Evolutionary conservation across 2,329 filamentous ascomycete genomes (phyloP), one percentile per base, ranked within the genome.

Genomic region (Aspergillus aculeatinus): DNA sequence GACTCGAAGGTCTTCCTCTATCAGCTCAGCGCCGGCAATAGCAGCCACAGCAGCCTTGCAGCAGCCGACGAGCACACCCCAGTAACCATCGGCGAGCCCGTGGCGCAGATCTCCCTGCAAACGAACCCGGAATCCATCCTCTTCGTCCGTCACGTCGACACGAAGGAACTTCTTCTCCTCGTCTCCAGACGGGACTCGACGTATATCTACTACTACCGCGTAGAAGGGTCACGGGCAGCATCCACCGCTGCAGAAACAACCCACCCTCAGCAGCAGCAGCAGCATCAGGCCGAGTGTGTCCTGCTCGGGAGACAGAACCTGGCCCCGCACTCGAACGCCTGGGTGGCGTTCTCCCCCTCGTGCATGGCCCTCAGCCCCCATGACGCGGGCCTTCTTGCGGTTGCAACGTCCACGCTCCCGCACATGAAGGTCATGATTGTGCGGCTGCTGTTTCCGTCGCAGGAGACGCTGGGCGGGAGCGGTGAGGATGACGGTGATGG

Each of bases 361-460:
- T 81, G 81, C 49, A 75, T 89, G 21, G 81, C 83, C 9, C 68
- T 84, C 1, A 84, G 79, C 59, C 86, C 86, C 0, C 79, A 75
- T 2, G 82, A 88, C 65, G 74, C 82, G 1, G 77, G 77, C 4
- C 68, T 88, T 1, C 64, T 87, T 1, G 86, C 86, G 1, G 79
- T 88, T 6, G 85, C 84, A 11, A 87, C 86, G 0, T 86, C 83
- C 2, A 80, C 83, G 1, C 77, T 85, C 1, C 86, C 86, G 2
- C 81, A 86, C 63, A 84, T 88, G 82, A 88, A 87, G 66, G 72
- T 88, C 4, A 78, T 88, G 29, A 79, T 88, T 42, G 81, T 85
- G 49, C 81, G 82, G 10, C 75, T 87, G 10, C 72, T 87, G 12
- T 78, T 87, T 55, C 85, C 85, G 10, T 67, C 66, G 39, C 33